phyloP scores from a whole-genome alignment of 345 rosid genomes.

The Cochlearia excelsa region DNA sequence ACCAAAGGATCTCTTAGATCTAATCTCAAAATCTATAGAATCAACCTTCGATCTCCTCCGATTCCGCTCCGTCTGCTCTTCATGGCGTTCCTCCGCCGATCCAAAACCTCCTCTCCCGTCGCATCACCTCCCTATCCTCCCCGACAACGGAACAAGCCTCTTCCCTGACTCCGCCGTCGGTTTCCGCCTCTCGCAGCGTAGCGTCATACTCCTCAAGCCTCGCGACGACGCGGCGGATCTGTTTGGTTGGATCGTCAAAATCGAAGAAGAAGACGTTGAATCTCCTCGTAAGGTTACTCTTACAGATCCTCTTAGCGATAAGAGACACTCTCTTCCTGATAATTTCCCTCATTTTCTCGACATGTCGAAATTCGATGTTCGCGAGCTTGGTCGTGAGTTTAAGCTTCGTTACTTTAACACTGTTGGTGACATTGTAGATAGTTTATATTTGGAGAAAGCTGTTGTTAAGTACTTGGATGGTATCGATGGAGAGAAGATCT shows the following conservation, averaged over 20 bases:
- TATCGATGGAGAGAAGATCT: constrained; percentile 29
- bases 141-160: constrained; percentile 46
- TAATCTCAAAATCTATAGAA: constrained; percentile 48
- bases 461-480: constrained; percentile 45
- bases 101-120: constrained; percentile 42
- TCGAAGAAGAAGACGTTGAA: constrained; percentile 41
- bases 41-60: constrained; percentile 57
- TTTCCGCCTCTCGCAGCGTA: constrained; percentile 64
- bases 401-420: constrained; percentile 54
- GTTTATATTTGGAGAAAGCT: constrained; percentile 73
- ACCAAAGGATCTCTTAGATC: constrained; percentile 64
- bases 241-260: constrained; percentile 61
- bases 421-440: constrained; percentile 36
- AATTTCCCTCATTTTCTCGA: constrained; percentile 52
- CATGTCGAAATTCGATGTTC: constrained; percentile 38
- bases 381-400: constrained; percentile 65
- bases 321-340: constrained; percentile 35
- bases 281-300: constrained; percentile 39
- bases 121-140: constrained; percentile 51
- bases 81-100: constrained; percentile 67
- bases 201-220: constrained; percentile 49
- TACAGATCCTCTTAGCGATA: constrained; percentile 60
- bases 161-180: constrained; percentile 41
- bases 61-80: constrained; percentile 73
- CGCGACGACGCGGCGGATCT: constrained; percentile 34